Percentiles rank a stretch among this genome's conserved stretches.
Conservation (phyloP, 257 asterid species). For the Solanum dulcamara region DNA sequence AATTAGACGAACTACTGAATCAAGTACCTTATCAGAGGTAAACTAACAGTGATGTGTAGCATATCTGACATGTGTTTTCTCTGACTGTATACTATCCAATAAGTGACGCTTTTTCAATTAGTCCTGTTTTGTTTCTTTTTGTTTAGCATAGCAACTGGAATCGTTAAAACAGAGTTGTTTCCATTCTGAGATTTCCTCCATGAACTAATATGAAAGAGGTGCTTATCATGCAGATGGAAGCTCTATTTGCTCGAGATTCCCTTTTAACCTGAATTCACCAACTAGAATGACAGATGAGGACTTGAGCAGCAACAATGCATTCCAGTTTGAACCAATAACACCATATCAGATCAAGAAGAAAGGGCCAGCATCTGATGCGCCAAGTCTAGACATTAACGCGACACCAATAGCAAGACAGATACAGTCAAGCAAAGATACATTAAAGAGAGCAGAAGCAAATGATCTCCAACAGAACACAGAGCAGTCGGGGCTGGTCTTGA, state of each 20-base stretch:
- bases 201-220: slow-evolving; percentile 2
- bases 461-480: slow-evolving; percentile 14
- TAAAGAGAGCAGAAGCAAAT: slow-evolving; percentile 10
- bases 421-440: slow-evolving; percentile 2
- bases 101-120: background rate
- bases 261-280: slow-evolving; percentile 42
- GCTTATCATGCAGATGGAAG: slow-evolving; percentile 35
- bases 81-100: background rate
- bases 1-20: background rate
- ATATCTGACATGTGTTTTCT: background rate
- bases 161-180: background rate
- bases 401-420: slow-evolving; percentile 6
- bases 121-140: background rate
- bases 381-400: slow-evolving; percentile 8
- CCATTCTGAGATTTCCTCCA: background rate
- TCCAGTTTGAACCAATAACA: slow-evolving; percentile 49
- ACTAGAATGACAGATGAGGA: slow-evolving; percentile 24
- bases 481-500: slow-evolving; percentile 16
- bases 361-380: slow-evolving; percentile 8
- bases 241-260: slow-evolving; percentile 20
- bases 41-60: background rate
- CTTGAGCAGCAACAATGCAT: slow-evolving; percentile 9
- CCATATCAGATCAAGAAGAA: slow-evolving; percentile 38
- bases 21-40: background rate
- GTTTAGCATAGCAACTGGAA: background rate